Percentiles rank a stretch among this genome's conserved stretches.
phyloP scores from a whole-genome alignment of 441 rosid genomes.

The Gossypium gossypioides region DNA sequence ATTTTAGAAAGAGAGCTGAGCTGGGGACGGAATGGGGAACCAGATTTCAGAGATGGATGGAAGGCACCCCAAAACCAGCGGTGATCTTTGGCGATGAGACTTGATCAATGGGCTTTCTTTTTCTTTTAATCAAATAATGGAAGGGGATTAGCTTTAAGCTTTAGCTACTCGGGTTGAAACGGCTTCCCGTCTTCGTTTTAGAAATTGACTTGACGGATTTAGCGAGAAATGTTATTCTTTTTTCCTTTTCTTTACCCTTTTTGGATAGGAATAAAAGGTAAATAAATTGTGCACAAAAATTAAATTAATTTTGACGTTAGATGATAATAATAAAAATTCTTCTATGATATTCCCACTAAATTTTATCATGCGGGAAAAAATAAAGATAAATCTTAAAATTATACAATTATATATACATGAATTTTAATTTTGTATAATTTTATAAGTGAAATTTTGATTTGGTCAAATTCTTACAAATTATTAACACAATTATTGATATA shows the following conservation, averaged over 20 bases:
- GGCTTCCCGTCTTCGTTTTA: too few relatives aligned
- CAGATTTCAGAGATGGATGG: not conserved
- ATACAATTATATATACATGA: too few relatives aligned
- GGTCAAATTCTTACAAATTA: too few relatives aligned
- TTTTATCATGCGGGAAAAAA: too few relatives aligned
- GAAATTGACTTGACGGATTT: not conserved
- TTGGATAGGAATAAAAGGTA: not conserved
- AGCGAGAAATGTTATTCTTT: not conserved
- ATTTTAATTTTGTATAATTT: too few relatives aligned
- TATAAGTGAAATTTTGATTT: too few relatives aligned
- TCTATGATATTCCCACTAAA: too few relatives aligned
- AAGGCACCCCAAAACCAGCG: not conserved
- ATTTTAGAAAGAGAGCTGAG: not conserved
- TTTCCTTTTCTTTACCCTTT: not conserved
- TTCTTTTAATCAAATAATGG: not conserved
- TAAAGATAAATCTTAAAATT: too few relatives aligned
- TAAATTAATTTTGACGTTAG: too few relatives aligned
- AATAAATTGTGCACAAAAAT: too few relatives aligned
- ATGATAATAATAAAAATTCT: too few relatives aligned
- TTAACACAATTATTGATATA: too few relatives aligned
- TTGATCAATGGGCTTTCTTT: not conserved
- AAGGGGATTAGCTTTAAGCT: not conserved
- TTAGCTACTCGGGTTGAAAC: not conserved
- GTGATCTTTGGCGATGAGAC: not conserved
- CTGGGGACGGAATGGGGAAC: not conserved